Conservation (phyloP, 1,284 basidiomycete species). For the Ceratobasidium sp. region DNA sequence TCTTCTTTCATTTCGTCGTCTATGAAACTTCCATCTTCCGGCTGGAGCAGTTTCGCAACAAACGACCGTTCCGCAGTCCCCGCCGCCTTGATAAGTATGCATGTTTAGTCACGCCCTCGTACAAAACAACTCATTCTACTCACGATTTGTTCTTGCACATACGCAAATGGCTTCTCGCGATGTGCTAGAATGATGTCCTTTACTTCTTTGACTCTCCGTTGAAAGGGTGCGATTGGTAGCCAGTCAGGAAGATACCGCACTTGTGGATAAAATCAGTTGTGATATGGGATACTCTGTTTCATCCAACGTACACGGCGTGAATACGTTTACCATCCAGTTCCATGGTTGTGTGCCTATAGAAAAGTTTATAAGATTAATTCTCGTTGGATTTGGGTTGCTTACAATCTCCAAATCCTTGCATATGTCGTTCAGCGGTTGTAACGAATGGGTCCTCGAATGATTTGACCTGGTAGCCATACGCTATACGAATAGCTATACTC, state of each 20-base stretch:
- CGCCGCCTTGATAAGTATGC: background rate
- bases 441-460: background rate
- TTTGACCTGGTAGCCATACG: conserved; percentile 6
- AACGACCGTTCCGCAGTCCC: conserved; percentile 13
- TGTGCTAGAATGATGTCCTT: background rate
- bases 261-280: background rate
- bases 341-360: background rate
- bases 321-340: conserved; percentile 1
- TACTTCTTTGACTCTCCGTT: background rate
- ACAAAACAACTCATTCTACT: too few relatives aligned
- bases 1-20: background rate
- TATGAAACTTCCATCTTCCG: background rate
- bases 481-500: background rate
- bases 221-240: background rate
- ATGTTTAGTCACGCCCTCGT: too few relatives aligned
- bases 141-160: conserved; percentile 2
- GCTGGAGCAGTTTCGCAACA: conserved; percentile 1
- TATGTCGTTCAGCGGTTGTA: background rate
- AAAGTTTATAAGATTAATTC: background rate
- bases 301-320: background rate
- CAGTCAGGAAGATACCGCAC: conserved; percentile 15
- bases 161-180: conserved; percentile 1
- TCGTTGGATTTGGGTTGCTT: too few relatives aligned
- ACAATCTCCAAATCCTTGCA: background rate
- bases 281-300: too few relatives aligned